Conservation (phyloP, 345 rosid species). For the Ceriops decandra region DNA sequence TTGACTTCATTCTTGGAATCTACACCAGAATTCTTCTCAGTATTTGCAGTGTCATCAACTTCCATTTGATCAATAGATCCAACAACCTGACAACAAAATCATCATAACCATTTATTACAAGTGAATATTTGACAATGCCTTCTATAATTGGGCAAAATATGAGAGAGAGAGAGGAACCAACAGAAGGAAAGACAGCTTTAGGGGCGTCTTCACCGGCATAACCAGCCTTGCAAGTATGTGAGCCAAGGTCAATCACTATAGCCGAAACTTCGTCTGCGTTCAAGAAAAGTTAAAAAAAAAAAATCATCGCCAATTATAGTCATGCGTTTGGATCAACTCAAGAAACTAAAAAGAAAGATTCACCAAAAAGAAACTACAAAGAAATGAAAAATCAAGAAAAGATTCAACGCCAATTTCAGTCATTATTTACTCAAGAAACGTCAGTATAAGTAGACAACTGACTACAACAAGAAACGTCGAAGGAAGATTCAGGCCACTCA, state of each 20-base stretch:
- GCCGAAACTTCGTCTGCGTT: constrained; percentile 95
- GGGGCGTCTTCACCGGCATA: constrained; percentile 99
- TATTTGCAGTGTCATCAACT: constrained; percentile 50
- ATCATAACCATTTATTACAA: neutral
- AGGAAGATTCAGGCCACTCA: neutral
- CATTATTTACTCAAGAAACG: too few relatives aligned
- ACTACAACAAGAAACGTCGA: neutral
- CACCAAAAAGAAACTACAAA: too few relatives aligned
- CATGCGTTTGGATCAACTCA: too few relatives aligned
- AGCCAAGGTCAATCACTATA: constrained; percentile 94
- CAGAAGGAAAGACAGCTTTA: constrained; percentile 97
- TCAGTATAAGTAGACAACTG: neutral
- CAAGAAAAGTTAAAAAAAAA: neutral
- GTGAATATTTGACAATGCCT: neutral
- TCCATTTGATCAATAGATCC: constrained; percentile 94
- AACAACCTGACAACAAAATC: constrained; percentile 53
- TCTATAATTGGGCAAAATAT: neutral
- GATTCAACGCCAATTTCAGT: too few relatives aligned
- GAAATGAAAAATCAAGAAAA: too few relatives aligned
- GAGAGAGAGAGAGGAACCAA: constrained; percentile 27
- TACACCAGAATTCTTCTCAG: constrained; percentile 37
- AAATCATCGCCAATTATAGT: neutral
- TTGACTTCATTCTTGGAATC: constrained; percentile 54
- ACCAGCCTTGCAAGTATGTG: constrained; percentile 99
- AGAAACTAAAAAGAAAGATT: too few relatives aligned